Evolutionary conservation across 2,329 filamentous ascomycete genomes (phyloP).

Genomic region (Claviceps sp.): DNA sequence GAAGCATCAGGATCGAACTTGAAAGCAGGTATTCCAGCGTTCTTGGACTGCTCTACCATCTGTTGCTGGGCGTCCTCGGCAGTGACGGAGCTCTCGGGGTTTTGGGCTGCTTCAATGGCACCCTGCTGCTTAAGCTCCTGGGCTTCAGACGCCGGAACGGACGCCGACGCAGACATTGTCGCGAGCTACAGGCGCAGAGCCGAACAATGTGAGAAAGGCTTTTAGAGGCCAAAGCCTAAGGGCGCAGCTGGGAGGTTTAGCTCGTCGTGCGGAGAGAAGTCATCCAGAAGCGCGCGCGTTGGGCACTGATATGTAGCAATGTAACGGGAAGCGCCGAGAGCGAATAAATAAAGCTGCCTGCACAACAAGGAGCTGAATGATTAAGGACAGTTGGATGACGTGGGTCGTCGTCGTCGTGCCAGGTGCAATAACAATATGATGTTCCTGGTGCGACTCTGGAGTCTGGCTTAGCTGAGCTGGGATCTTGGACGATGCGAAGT

Average conservation of each 20-base stretch:
- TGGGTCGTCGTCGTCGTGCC: too few relatives aligned
- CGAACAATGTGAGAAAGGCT: neutral
- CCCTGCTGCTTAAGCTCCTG: constrained; percentile 70
- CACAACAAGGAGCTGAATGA: too few relatives aligned
- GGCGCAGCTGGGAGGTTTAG: constrained; percentile 5
- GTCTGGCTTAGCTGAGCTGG: too few relatives aligned
- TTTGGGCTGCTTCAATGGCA: constrained; percentile 60
- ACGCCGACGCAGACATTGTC: constrained; percentile 20
- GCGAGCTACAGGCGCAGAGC: constrained; percentile 6
- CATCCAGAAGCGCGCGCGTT: constrained; percentile 6
- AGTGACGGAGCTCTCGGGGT: constrained; percentile 54
- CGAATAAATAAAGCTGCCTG: too few relatives aligned
- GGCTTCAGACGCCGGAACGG: constrained; percentile 12
- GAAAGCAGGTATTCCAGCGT: constrained; percentile 67
- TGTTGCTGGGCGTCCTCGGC: constrained; percentile 59
- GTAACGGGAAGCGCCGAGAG: too few relatives aligned
- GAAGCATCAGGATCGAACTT: constrained; percentile 78
- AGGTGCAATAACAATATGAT: too few relatives aligned
- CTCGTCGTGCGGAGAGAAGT: constrained; percentile 1
- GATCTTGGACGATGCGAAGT: too few relatives aligned
- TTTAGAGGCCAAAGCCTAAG: neutral
- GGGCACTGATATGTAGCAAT: neutral
- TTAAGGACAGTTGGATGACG: too few relatives aligned
- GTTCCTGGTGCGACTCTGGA: too few relatives aligned
- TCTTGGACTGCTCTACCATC: constrained; percentile 63